Percentiles rank a stretch among this genome's conserved stretches.
phyloP scores from a whole-genome alignment of 495 filamentous ascomycete genomes.

The Penicillium canescens region DNA sequence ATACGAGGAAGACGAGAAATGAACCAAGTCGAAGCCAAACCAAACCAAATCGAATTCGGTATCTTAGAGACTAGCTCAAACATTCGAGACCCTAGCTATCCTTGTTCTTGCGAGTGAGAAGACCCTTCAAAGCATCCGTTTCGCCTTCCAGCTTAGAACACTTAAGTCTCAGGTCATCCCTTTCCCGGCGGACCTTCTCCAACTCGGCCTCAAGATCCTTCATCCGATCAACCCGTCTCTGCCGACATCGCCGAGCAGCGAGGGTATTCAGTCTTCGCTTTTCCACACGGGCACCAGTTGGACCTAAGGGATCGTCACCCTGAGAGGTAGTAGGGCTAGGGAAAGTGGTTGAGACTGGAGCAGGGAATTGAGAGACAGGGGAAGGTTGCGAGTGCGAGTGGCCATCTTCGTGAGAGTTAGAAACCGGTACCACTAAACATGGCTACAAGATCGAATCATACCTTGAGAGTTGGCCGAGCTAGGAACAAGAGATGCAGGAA shows the following conservation, averaged over 20 bases:
- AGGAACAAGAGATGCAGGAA: constrained; percentile 11
- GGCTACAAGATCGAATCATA: constrained; percentile 3
- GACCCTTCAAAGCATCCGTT: constrained; percentile 39
- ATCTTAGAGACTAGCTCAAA: constrained; percentile 15
- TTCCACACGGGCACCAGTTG: constrained; percentile 30
- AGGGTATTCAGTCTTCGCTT: constrained; percentile 70
- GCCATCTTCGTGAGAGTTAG: constrained; percentile 13
- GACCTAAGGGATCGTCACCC: constrained; percentile 16
- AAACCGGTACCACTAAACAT: neutral
- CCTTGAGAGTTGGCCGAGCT: constrained; percentile 27
- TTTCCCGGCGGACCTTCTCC: constrained; percentile 56
- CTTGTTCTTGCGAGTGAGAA: constrained; percentile 26
- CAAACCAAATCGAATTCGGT: constrained; percentile 5
- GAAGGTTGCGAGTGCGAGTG: constrained; percentile 25
- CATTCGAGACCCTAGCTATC: constrained; percentile 10
- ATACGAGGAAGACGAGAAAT: neutral
- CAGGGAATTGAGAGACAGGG: constrained; percentile 21
- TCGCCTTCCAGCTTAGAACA: constrained; percentile 67
- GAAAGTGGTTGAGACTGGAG: constrained; percentile 16
- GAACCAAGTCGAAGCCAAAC: neutral
- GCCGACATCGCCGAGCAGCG: constrained; percentile 69
- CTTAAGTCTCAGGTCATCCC: constrained; percentile 64
- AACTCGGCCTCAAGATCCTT: constrained; percentile 62
- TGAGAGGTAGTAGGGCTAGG: constrained; percentile 26
- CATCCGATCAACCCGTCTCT: constrained; percentile 68